phyloP scores from a whole-genome alignment of 2,329 filamentous ascomycete genomes.

The Trichoderma asperellum region DNA sequence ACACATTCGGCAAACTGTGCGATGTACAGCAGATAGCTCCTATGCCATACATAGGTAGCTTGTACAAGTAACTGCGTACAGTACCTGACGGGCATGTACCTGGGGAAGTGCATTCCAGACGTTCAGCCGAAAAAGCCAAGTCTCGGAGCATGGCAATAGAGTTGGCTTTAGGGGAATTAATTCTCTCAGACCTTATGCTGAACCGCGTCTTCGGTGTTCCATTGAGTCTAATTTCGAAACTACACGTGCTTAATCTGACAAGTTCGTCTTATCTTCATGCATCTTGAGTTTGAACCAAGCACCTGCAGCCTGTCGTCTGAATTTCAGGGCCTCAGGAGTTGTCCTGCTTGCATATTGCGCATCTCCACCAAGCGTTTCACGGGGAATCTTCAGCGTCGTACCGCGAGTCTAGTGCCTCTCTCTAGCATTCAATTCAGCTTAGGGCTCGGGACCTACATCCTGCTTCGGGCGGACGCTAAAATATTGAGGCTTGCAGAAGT shows the following conservation, averaged over 20 bases:
- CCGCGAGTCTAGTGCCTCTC: not conserved
- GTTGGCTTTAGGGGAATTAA: not conserved
- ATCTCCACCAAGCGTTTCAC: constrained; percentile 15
- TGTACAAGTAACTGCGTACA: not conserved
- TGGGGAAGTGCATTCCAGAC: not conserved
- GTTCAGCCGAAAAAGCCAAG: not conserved
- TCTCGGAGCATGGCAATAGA: constrained; percentile 1
- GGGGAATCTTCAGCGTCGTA: constrained; percentile 6
- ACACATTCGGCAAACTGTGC: not conserved
- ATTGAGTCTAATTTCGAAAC: not conserved
- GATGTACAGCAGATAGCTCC: not conserved
- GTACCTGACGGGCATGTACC: not conserved
- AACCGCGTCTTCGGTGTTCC: not conserved
- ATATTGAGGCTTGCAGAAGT: constrained; percentile 3
- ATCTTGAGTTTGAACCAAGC: not conserved
- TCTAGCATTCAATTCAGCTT: not conserved
- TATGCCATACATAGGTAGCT: too few relatives aligned
- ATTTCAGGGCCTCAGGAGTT: constrained; percentile 3
- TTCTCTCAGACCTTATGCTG: not conserved
- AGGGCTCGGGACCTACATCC: constrained; percentile 4
- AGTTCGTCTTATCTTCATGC: not conserved
- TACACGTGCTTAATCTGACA: not conserved
- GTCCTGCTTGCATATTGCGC: constrained; percentile 8
- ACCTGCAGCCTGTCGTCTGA: not conserved
- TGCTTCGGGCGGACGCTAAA: not conserved